A percentile compares a stretch with the other conserved stretches of the same genome.
Evolutionary conservation across 2,329 filamentous ascomycete genomes (phyloP).

Genomic region (Ilyonectria robusta): DNA sequence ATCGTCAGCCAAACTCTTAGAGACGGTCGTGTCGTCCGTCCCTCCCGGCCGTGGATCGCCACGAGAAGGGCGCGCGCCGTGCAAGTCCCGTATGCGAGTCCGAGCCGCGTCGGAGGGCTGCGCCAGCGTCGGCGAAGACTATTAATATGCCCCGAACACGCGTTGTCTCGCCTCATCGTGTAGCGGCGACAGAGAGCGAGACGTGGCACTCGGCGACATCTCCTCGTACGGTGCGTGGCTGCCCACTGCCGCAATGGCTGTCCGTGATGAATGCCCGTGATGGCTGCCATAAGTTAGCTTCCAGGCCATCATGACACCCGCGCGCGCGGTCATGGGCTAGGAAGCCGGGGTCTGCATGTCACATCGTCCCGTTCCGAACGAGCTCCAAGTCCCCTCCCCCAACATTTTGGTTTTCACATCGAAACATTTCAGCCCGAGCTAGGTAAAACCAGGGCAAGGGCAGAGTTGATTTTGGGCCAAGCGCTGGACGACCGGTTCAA

Average conservation of each 20-base stretch:
- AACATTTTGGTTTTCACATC: neutral
- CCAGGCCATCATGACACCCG: constrained; percentile 21
- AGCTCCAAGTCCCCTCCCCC: neutral
- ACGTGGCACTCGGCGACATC: neutral
- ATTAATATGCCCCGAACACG: neutral
- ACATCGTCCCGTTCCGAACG: neutral
- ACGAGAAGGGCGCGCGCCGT: neutral
- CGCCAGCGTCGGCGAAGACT: neutral
- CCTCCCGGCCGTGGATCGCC: neutral
- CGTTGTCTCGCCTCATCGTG: neutral
- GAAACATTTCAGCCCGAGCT: neutral
- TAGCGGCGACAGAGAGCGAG: neutral
- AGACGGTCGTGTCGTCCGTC: neutral
- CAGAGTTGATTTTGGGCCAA: neutral
- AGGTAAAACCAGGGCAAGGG: neutral
- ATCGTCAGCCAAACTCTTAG: neutral
- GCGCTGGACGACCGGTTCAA: neutral
- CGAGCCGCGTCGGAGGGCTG: neutral
- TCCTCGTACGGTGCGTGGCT: neutral
- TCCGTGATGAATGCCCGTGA: neutral
- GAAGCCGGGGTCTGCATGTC: neutral
- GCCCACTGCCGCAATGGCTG: neutral
- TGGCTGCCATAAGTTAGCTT: neutral
- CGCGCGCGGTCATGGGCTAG: neutral
- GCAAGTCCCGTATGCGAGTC: neutral